Evolutionary conservation across 805 yeast species (phyloP).

Genomic region (Ogataea corticis): DNA sequence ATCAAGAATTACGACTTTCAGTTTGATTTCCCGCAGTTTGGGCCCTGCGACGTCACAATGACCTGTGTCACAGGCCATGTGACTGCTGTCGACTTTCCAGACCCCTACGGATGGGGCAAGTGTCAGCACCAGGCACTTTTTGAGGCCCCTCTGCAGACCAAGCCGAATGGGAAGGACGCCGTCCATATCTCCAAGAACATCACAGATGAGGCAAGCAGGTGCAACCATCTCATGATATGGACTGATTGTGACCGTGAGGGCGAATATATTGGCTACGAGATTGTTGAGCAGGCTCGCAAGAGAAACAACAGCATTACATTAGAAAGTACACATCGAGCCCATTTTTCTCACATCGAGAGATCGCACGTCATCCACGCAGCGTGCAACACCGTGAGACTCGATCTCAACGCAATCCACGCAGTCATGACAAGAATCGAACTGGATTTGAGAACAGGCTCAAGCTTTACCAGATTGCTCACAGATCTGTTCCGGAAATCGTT

Average conservation of each 20-base stretch:
- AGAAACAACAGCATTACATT: conserved; percentile 47
- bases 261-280: conserved; percentile 86
- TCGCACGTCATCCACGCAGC: conserved; percentile 78
- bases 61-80: conserved; percentile 93
- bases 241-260: conserved; percentile 99
- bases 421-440: conserved; percentile 84
- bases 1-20: conserved; percentile 79
- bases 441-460: conserved; percentile 85
- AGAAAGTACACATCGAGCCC: conserved; percentile 66
- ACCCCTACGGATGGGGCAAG: conserved; percentile 62
- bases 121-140: conserved; percentile 66
- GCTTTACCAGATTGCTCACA: conserved; percentile 82
- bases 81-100: conserved; percentile 62
- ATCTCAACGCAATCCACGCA: conserved; percentile 73
- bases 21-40: conserved; percentile 61
- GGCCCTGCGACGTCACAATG: conserved; percentile 79
- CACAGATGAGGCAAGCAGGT: conserved; percentile 55
- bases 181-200: conserved; percentile 61
- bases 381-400: conserved; percentile 58
- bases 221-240: conserved; percentile 84
- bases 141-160: conserved; percentile 61
- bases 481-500: conserved; percentile 43
- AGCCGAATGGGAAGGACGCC: conserved; percentile 39
- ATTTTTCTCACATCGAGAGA: conserved; percentile 83
- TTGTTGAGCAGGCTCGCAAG: conserved; percentile 65